Evolutionary conservation across 2,329 filamentous ascomycete genomes (phyloP).

Genomic region (Colletotrichum musae): DNA sequence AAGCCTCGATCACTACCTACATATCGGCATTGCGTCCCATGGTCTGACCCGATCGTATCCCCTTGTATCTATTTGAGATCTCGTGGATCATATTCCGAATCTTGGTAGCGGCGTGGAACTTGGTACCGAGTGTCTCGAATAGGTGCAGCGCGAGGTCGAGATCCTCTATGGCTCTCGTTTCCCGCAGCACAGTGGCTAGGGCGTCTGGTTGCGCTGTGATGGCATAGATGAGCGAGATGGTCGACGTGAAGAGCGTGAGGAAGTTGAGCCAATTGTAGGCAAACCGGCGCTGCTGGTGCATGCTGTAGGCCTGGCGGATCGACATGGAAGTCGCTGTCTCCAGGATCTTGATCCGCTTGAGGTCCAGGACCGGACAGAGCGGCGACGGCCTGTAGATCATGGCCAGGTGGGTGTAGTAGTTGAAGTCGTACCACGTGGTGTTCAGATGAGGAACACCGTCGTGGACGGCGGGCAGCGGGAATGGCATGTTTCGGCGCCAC

Average conservation of each 20-base stretch:
- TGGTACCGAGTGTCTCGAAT: conserved; percentile 49
- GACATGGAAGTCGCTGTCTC: conserved; percentile 58
- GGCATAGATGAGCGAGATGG: conserved; percentile 59
- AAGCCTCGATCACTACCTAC: too few relatives aligned
- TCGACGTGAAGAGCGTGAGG: conserved; percentile 57
- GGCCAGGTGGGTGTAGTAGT: conserved; percentile 62
- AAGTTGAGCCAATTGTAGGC: conserved; percentile 60
- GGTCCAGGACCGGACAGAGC: conserved; percentile 54
- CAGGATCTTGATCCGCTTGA: conserved; percentile 53
- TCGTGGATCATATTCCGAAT: conserved; percentile 35
- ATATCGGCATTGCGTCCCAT: too few relatives aligned
- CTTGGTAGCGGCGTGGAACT: conserved; percentile 50
- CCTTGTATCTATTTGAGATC: not conserved
- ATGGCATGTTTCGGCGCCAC: conserved; percentile 61
- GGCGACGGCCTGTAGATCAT: conserved; percentile 62
- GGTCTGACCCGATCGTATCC: not conserved
- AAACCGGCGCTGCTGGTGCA: conserved; percentile 56
- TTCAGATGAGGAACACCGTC: conserved; percentile 58
- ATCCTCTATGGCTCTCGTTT: conserved; percentile 49
- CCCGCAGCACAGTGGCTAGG: conserved; percentile 45
- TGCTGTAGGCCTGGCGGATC: conserved; percentile 56
- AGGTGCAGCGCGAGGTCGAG: conserved; percentile 50
- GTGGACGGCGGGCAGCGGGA: conserved; percentile 56
- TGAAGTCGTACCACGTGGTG: conserved; percentile 62
- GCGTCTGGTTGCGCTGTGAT: conserved; percentile 55